A percentile compares a stretch with the other conserved stretches of the same genome.
These are phyloP conservation scores for Athelia psychrophila DNA, from an alignment of 1,284 basidiomycete genomes.

Conservation along the genomic window DNA sequence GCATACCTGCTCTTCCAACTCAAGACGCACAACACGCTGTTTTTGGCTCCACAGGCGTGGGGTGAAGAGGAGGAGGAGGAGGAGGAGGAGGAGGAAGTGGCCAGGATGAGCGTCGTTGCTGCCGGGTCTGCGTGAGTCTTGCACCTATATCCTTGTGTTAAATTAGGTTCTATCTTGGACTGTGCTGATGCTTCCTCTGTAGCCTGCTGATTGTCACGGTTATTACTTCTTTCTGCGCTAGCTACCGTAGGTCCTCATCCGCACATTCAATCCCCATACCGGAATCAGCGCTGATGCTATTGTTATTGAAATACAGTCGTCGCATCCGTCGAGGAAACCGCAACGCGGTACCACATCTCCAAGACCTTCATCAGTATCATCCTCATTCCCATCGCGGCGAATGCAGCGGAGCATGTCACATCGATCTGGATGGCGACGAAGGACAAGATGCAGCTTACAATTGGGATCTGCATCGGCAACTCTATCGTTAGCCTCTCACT, in stretches of 20 bases:
- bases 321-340: conserved; percentile 88
- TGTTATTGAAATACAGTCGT: conserved; percentile 54
- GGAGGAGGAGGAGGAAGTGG: conserved; percentile 17
- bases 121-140: conserved; percentile 54
- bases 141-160: no score
- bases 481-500: conserved; percentile 63
- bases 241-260: conserved; percentile 54
- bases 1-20: conserved; percentile 79
- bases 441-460: conserved; percentile 82
- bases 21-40: conserved; percentile 46
- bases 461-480: conserved; percentile 88
- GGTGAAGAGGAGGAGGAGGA: conserved; percentile 15
- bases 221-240: conserved; percentile 85
- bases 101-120: conserved; percentile 67
- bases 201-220: conserved; percentile 71
- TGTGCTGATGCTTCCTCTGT: not conserved
- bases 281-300: not conserved
- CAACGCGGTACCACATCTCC: conserved; percentile 75
- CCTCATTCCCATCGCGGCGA: conserved; percentile 73
- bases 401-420: conserved; percentile 80
- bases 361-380: conserved; percentile 81
- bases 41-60: conserved; percentile 22
- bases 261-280: conserved; percentile 2
- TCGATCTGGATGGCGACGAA: conserved; percentile 92
- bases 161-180: not conserved